Percentiles rank a stretch among this genome's conserved stretches.
phyloP scores from a whole-genome alignment of 768 basidiomycete species.

The Rickenella mellea region DNA sequence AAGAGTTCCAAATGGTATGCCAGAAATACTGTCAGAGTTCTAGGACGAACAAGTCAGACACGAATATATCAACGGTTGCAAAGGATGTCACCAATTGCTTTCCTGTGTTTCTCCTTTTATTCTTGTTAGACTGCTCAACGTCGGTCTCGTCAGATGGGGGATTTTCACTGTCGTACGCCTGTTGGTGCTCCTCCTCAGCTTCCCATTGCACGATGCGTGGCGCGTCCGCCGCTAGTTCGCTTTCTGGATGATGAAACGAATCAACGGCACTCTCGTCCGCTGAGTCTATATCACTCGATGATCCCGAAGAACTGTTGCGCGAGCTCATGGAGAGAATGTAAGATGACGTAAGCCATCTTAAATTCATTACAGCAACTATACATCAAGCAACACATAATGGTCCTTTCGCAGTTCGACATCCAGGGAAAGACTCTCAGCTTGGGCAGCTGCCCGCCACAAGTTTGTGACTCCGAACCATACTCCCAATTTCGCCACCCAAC shows the following conservation, averaged over 20 bases:
- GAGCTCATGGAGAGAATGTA: slow-evolving; percentile 11
- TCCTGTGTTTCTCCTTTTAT: not conserved
- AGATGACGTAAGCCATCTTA: not conserved
- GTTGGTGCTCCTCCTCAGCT: slow-evolving; percentile 34
- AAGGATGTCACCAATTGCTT: not conserved
- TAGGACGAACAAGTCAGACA: too few species aligned
- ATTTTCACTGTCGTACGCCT: too few species aligned
- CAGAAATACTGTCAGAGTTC: too few species aligned
- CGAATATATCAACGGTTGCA: not conserved
- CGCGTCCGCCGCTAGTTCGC: slow-evolving; percentile 36
- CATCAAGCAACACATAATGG: slow-evolving; percentile 42
- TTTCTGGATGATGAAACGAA: too few species aligned
- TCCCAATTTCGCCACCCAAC: slow-evolving; percentile 43
- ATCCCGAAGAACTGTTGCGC: slow-evolving; percentile 7
- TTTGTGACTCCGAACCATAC: slow-evolving; percentile 66
- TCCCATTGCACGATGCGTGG: slow-evolving; percentile 57
- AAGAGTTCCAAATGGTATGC: slow-evolving; percentile 54
- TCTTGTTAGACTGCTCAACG: not conserved
- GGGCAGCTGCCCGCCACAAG: slow-evolving; percentile 41
- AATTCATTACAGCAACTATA: too few species aligned
- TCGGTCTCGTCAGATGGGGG: not conserved
- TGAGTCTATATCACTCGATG: slow-evolving; percentile 11
- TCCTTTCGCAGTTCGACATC: slow-evolving; percentile 51
- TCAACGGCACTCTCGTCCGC: slow-evolving; percentile 7
- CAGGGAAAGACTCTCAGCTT: slow-evolving; percentile 48